A percentile compares a stretch with the other conserved stretches of the same genome.
Evolutionary conservation across 495 filamentous ascomycete species (phyloP).

Genomic region (Annulohypoxylon nitens): DNA sequence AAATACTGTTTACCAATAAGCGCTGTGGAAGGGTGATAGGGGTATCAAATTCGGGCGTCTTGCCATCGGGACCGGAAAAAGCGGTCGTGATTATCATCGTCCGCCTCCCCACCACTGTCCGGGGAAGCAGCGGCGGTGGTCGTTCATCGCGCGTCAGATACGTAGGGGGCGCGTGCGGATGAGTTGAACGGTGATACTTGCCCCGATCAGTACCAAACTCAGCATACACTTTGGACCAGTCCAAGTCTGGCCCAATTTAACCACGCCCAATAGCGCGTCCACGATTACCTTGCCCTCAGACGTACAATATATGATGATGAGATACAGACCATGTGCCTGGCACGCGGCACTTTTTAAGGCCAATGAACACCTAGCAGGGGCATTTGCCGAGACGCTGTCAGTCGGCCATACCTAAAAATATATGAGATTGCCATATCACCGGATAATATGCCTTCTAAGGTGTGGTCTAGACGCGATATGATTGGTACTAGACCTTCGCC

Average conservation of each 20-base stretch:
- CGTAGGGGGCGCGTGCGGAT: slow-evolving; percentile 9
- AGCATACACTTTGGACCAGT: slow-evolving; percentile 12
- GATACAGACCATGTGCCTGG: slow-evolving; percentile 16
- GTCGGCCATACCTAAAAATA: slow-evolving; percentile 24
- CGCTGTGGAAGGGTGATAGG: neutral
- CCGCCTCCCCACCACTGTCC: slow-evolving; percentile 9
- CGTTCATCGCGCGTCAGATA: slow-evolving; percentile 23
- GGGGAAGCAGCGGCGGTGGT: slow-evolving; percentile 19
- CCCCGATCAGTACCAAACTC: slow-evolving; percentile 13
- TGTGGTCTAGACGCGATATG: slow-evolving; percentile 13
- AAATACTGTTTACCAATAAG: slow-evolving; percentile 12
- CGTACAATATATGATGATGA: slow-evolving; percentile 23
- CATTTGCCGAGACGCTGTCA: slow-evolving; percentile 36
- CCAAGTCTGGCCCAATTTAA: slow-evolving; percentile 23
- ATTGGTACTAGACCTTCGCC: slow-evolving; percentile 33
- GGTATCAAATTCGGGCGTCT: slow-evolving; percentile 15
- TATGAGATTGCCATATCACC: slow-evolving; percentile 33
- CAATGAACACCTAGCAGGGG: slow-evolving; percentile 20
- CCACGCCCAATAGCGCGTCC: slow-evolving; percentile 25
- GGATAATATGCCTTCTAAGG: slow-evolving; percentile 20
- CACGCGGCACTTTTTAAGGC: slow-evolving; percentile 32
- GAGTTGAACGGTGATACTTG: slow-evolving; percentile 12
- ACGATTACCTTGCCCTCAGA: slow-evolving; percentile 22
- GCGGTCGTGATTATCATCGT: slow-evolving; percentile 1
- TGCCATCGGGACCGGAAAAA: slow-evolving; percentile 13